These are phyloP conservation scores for Staphylotrichum tortipilum DNA, from an alignment of 495 filamentous ascomycete genomes.

Conservation along the genomic window DNA sequence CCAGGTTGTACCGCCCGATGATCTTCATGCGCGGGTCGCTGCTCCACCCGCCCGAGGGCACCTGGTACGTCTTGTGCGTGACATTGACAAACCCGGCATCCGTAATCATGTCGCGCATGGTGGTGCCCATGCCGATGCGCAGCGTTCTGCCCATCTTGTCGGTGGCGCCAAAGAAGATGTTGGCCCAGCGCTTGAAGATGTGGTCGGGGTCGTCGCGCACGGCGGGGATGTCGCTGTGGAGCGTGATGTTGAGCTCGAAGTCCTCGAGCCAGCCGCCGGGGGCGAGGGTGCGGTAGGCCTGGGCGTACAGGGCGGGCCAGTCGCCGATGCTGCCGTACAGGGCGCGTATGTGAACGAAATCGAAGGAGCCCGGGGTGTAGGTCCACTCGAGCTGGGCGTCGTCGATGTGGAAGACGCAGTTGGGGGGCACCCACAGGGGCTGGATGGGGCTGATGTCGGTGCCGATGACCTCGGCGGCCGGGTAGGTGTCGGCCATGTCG, in stretches of 20 bases:
- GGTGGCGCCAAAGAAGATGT: constrained; percentile 4
- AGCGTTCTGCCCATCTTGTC: constrained; percentile 5
- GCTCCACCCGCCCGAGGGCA: constrained; percentile 39
- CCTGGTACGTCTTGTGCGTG: constrained; percentile 17
- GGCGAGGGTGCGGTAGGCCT: constrained; percentile 21
- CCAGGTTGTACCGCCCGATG: constrained; percentile 31
- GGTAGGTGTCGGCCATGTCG: background rate
- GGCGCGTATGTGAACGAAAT: background rate
- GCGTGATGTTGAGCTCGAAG: constrained; percentile 17
- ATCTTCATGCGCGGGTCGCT: constrained; percentile 38
- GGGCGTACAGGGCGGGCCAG: constrained; percentile 39
- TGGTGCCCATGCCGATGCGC: constrained; percentile 6
- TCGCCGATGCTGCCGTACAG: constrained; percentile 42
- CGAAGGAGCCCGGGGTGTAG: background rate
- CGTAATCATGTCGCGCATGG: constrained; percentile 13
- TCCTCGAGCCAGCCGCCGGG: constrained; percentile 20
- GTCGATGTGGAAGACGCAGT: background rate
- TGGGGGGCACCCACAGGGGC: background rate
- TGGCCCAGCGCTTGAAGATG: background rate
- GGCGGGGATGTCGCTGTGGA: constrained; percentile 7
- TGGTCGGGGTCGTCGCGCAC: background rate
- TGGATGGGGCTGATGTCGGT: background rate
- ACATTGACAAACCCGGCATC: constrained; percentile 30
- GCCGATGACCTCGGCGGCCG: background rate
- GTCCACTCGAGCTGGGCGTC: background rate